phyloP scores from a whole-genome alignment of 371 early-diverging fungal species.

The Nematocida sp. region DNA sequence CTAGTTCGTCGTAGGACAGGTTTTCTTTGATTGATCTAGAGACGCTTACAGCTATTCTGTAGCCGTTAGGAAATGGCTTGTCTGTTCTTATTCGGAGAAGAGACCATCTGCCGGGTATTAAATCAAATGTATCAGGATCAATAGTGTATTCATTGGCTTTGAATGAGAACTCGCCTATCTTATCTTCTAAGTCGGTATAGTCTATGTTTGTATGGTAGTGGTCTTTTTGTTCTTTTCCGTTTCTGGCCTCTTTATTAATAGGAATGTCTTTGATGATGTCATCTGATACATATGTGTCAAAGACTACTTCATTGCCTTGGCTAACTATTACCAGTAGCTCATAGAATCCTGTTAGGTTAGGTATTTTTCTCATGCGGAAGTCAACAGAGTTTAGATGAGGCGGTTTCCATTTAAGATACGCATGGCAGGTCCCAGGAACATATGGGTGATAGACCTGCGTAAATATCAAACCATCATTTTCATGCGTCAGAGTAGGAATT shows the following conservation, averaged over 20 bases:
- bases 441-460: conserved; percentile 79
- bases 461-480: conserved; percentile 89
- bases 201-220: conserved; percentile 4
- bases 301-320: conserved; percentile 1
- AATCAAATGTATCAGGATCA: conserved; percentile 38
- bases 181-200: conserved; percentile 3
- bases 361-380: conserved; percentile 67
- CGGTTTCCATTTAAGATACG: conserved; percentile 97
- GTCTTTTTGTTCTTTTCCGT: conserved; percentile 5
- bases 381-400: conserved; percentile 90
- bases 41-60: conserved; percentile 69
- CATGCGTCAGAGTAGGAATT: conserved; percentile 69
- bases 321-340: background rate
- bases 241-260: background rate
- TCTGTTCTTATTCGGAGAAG: conserved; percentile 77
- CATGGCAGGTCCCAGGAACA: conserved; percentile 72
- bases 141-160: conserved; percentile 50
- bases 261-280: background rate
- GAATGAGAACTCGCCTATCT: conserved; percentile 63
- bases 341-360: background rate
- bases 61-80: conserved; percentile 74
- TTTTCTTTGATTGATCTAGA: conserved; percentile 72
- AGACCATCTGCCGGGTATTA: conserved; percentile 68
- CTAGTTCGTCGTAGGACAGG: conserved; percentile 67
- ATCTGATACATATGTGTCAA: conserved; percentile 34